Evolutionary conservation across 371 early-diverging fungal genomes (phyloP).

Genomic region (Polyrhizophydium stewartii): DNA sequence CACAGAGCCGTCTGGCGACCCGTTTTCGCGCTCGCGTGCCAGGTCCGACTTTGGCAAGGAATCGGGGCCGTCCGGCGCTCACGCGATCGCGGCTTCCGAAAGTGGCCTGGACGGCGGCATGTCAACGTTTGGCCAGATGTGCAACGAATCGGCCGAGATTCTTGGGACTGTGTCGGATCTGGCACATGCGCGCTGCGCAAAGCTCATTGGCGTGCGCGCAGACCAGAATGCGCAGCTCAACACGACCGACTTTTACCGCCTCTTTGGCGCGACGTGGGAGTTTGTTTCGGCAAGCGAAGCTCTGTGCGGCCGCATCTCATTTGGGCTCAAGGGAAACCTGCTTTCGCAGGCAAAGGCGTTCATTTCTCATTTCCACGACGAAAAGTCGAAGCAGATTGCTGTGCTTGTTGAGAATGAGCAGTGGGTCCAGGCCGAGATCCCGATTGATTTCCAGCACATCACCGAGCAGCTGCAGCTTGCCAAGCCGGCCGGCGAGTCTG

Average conservation of each 20-base stretch:
- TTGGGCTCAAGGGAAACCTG: constrained; percentile 77
- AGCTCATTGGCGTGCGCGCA: constrained; percentile 74
- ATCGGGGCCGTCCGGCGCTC: neutral
- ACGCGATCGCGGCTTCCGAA: neutral
- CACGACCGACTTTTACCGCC: constrained; percentile 78
- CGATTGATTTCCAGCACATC: constrained; percentile 84
- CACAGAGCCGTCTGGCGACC: neutral
- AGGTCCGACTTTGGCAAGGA: neutral
- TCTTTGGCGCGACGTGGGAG: constrained; percentile 68
- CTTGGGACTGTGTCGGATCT: constrained; percentile 71
- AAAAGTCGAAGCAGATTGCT: constrained; percentile 77
- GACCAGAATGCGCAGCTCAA: constrained; percentile 87
- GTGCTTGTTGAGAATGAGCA: constrained; percentile 91
- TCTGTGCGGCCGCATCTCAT: constrained; percentile 76
- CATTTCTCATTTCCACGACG: constrained; percentile 85
- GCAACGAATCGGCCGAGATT: constrained; percentile 53
- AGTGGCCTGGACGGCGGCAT: neutral
- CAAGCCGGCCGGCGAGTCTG: neutral
- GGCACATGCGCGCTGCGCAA: constrained; percentile 82
- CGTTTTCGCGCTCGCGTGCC: constrained; percentile 3
- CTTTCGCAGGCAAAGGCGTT: constrained; percentile 81
- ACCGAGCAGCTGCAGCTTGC: constrained; percentile 64
- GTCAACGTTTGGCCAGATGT: constrained; percentile 27
- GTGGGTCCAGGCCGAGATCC: constrained; percentile 89
- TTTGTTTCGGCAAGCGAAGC: constrained; percentile 72